Conservation (phyloP, 257 asterid genomes). For the Paulownia fortunei region DNA sequence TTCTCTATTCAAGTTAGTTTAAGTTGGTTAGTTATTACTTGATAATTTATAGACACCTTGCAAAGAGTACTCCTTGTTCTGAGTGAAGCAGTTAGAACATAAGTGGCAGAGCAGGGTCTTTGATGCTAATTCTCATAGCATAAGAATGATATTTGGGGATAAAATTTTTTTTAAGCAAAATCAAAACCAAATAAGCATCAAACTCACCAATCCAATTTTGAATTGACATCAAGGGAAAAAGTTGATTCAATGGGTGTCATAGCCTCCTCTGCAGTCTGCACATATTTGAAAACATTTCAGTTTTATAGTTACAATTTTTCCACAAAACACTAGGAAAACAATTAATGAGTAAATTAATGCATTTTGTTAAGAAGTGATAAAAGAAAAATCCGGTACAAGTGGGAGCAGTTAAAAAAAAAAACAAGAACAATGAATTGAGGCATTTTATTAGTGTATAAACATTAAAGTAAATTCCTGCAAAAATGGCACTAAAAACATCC, state of each 20-base stretch:
- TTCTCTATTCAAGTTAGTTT: neutral
- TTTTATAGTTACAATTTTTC: neutral
- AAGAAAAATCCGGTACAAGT: neutral
- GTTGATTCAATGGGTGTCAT: slow-evolving; percentile 99
- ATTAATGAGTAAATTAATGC: neutral
- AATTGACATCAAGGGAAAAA: slow-evolving; percentile 90
- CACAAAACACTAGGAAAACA: neutral
- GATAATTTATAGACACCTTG: neutral
- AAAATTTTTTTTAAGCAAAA: slow-evolving; percentile 3
- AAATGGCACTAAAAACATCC: neutral
- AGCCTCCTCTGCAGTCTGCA: slow-evolving; percentile 96
- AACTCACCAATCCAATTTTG: slow-evolving; percentile 93
- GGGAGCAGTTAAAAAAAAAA: neutral
- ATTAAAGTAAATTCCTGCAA: neutral
- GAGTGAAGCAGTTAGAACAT: neutral
- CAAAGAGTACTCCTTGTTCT: neutral
- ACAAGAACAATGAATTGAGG: neutral
- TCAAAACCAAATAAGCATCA: slow-evolving; percentile 12
- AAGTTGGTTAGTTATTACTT: neutral
- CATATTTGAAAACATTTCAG: slow-evolving; percentile 23
- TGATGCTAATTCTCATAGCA: neutral
- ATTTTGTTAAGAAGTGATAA: neutral
- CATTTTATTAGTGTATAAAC: neutral
- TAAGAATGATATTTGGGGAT: neutral
- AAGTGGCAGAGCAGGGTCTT: neutral